Base-by-base conservation (phyloP, 495 filamentous ascomycete species). In the Penicillium desertorum region DNA sequence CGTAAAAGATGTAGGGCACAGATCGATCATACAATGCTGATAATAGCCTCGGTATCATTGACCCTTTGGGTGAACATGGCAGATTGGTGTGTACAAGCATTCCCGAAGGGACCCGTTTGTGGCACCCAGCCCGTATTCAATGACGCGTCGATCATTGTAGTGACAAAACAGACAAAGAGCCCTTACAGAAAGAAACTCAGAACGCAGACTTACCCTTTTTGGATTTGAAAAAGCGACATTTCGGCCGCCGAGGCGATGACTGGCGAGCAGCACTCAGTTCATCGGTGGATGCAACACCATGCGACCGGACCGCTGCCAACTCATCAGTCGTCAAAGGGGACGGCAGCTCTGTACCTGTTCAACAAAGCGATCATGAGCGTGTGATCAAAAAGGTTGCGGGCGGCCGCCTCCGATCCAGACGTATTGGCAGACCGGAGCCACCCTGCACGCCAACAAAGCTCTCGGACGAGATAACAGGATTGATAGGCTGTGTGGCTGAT, bases 381-480 rank as follows among this genome's bases (percentile, higher is more conserved):
- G 69, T 74, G 69, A 74, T 67, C 71, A 65, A 57, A 70, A 65
- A 65, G 57, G 62, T 63, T 72, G 57, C 68, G 69, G 65, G 56
- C 66, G 66, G 64, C 54, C 42, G 44, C 58, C 64, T 58, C 61
- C 58, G 53, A 50, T 51, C 39, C 62, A 59, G 62, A 45, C 30
- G 37, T 16, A 30, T 44, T 49, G 49, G 50, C 27, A 19, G 52
- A 17, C 54, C 56, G 37, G 42, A 48, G 45, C 59, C 49, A 59
- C 49, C 41, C 46, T 41, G 20, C 23, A 62, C 45, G 45, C 59
- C 54, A 61, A 47, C 43, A n/a, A 45, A 50, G 55, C 48, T 30
- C 43, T 37, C 47, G 29, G 46, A 55, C 41, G 17, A 41, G 32
- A 58, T 29, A 30, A 44, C 46, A 14, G 37, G 14, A 20, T 27